These are phyloP conservation scores for Marasmius oreades DNA, from an alignment of 1,284 basidiomycete genomes.

Conservation along the genomic window DNA sequence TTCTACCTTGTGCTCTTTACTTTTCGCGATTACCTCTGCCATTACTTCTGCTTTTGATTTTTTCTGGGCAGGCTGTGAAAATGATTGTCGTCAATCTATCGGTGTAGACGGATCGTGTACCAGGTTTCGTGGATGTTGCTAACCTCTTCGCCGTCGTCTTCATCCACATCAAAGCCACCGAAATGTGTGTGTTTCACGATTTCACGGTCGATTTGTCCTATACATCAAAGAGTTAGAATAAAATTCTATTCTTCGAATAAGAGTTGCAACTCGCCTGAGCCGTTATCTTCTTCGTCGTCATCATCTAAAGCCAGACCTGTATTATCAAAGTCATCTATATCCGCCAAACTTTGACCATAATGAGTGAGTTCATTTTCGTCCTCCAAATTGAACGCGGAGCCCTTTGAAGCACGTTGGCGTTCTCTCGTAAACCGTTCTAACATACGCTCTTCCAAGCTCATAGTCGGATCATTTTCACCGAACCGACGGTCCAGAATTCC, in stretches of 20 bases:
- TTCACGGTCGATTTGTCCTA: constrained; percentile 65
- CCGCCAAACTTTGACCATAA: constrained; percentile 85
- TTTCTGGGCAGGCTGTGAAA: constrained; percentile 66
- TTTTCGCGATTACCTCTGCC: constrained; percentile 97
- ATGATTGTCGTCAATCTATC: constrained; percentile 6
- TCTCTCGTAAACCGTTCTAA: constrained; percentile 95
- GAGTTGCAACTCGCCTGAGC: constrained; percentile 25
- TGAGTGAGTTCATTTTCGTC: constrained; percentile 91
- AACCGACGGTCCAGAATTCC: constrained; percentile 94
- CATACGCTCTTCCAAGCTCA: constrained; percentile 96
- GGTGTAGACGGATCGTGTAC: constrained; percentile 8
- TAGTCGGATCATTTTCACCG: constrained; percentile 89
- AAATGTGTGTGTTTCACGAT: constrained; percentile 76
- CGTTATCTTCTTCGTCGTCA: constrained; percentile 65
- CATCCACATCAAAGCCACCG: constrained; percentile 74
- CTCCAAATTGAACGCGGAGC: constrained; percentile 87
- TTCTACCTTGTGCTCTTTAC: constrained; percentile 89
- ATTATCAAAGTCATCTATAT: constrained; percentile 84
- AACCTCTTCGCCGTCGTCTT: constrained; percentile 50
- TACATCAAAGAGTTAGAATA: not conserved
- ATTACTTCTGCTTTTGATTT: constrained; percentile 96
- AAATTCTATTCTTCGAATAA: constrained; percentile 2
- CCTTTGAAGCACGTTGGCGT: constrained; percentile 75
- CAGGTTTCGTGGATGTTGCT: constrained; percentile 22
- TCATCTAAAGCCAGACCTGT: constrained; percentile 71